These are phyloP conservation scores for Colletotrichum melonis DNA, from an alignment of 2,329 filamentous ascomycete species.

Conservation along the genomic window DNA sequence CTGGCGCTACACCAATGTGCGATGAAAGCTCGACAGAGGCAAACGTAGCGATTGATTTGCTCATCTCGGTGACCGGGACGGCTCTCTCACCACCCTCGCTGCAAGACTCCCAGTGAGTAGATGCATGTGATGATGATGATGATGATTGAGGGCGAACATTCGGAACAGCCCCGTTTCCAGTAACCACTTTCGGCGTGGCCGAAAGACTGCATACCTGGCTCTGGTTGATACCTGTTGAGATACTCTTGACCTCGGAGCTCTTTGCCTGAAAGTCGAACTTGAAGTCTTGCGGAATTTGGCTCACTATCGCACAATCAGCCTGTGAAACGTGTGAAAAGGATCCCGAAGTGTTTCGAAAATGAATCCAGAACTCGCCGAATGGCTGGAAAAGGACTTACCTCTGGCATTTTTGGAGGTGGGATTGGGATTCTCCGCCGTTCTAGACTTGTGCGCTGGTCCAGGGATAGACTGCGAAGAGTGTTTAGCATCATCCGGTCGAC, in stretches of 20 bases:
- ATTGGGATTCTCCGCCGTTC: neutral
- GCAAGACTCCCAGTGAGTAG: constrained; percentile 5
- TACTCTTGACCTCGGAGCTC: neutral
- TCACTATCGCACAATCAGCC: too few relatives aligned
- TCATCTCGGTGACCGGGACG: neutral
- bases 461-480: neutral
- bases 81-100: neutral
- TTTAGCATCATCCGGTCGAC: neutral
- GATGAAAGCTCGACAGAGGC: neutral
- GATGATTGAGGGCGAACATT: neutral
- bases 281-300: too few relatives aligned
- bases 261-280: neutral
- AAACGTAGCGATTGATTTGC: too few relatives aligned
- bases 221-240: neutral
- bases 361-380: too few relatives aligned
- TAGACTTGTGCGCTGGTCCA: neutral
- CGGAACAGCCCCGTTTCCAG: neutral
- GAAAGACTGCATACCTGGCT: neutral
- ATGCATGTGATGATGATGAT: neutral
- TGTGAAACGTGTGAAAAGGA: too few relatives aligned
- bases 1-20: neutral
- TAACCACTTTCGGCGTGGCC: neutral
- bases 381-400: neutral
- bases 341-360: too few relatives aligned
- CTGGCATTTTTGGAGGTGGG: neutral